phyloP scores from a whole-genome alignment of 257 asterid genomes.

The Perilla frutescens region DNA sequence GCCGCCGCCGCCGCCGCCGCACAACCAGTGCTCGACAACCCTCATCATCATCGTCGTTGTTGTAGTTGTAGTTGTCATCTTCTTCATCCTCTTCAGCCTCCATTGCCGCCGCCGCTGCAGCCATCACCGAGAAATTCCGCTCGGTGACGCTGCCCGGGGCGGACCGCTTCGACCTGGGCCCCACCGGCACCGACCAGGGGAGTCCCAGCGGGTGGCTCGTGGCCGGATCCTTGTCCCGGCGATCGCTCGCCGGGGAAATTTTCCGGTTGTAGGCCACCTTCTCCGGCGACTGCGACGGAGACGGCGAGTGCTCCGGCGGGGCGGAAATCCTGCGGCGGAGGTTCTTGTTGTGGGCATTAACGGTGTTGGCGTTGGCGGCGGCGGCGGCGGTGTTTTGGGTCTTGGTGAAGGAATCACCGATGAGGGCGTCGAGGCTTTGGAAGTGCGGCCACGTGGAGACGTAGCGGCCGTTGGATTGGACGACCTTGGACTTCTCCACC shows the following conservation, averaged over 20 bases:
- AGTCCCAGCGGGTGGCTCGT: conserved; percentile 36
- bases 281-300: conserved; percentile 45
- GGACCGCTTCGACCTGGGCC: conserved; percentile 75
- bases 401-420: conserved; percentile 58
- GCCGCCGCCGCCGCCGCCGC: conserved; percentile 5
- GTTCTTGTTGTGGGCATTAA: conserved; percentile 37
- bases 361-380: not conserved
- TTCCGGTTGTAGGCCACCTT: conserved; percentile 33
- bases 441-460: conserved; percentile 83
- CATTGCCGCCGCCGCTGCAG: conserved; percentile 68
- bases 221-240: conserved; percentile 37
- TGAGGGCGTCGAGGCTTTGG: conserved; percentile 63
- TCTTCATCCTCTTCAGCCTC: conserved; percentile 55
- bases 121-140: conserved; percentile 78
- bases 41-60: conserved; percentile 45
- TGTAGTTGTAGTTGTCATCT: conserved; percentile 36
- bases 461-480: conserved; percentile 62
- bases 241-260: conserved; percentile 30
- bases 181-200: conserved; percentile 79
- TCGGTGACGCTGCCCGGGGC: conserved; percentile 50
- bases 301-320: conserved; percentile 49
- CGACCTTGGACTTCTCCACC: conserved; percentile 66
- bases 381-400: not conserved
- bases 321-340: conserved; percentile 46
- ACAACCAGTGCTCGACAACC: conserved; percentile 45